Evolutionary conservation across 371 early-diverging fungal species (phyloP).

Genomic region (Circinella umbellata): DNA sequence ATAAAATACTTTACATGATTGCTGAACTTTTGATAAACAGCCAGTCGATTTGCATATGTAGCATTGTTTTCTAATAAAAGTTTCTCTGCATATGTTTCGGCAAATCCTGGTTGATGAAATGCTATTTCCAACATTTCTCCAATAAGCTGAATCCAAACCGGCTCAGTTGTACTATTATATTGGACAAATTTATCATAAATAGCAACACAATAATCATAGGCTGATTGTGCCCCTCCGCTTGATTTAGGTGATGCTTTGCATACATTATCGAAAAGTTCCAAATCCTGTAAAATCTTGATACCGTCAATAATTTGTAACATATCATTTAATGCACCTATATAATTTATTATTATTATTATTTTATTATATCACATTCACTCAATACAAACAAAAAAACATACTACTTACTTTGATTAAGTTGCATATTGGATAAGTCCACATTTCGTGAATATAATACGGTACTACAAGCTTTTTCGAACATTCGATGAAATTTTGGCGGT

Average conservation of each 20-base stretch:
- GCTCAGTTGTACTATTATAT: conserved; percentile 35
- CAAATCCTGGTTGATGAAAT: conserved; percentile 37
- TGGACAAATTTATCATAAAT: conserved; percentile 58
- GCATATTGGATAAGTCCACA: conserved; percentile 38
- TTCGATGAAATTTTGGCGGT: conserved; percentile 10
- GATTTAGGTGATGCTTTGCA: conserved; percentile 22
- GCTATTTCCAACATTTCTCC: conserved; percentile 42
- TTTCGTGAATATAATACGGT: conserved; percentile 14
- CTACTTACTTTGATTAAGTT: conserved; percentile 34
- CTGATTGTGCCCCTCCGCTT: conserved; percentile 15
- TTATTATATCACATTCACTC: not conserved
- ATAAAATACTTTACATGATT: conserved; percentile 26
- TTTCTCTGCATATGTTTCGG: conserved; percentile 25
- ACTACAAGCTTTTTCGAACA: conserved; percentile 17
- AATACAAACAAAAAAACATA: not conserved
- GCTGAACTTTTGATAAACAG: conserved; percentile 32
- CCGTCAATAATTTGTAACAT: conserved; percentile 32
- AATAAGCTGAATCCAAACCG: conserved; percentile 41
- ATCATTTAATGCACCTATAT: conserved; percentile 23
- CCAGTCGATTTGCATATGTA: conserved; percentile 20
- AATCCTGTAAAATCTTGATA: conserved; percentile 32
- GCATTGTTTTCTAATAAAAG: conserved; percentile 32
- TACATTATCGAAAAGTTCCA: conserved; percentile 26
- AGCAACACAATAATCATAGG: conserved; percentile 20
- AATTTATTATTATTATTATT: too few relatives aligned